Base-by-base conservation (phyloP, 2,329 filamentous ascomycete species). In the Plenodomus lindquistii region DNA sequence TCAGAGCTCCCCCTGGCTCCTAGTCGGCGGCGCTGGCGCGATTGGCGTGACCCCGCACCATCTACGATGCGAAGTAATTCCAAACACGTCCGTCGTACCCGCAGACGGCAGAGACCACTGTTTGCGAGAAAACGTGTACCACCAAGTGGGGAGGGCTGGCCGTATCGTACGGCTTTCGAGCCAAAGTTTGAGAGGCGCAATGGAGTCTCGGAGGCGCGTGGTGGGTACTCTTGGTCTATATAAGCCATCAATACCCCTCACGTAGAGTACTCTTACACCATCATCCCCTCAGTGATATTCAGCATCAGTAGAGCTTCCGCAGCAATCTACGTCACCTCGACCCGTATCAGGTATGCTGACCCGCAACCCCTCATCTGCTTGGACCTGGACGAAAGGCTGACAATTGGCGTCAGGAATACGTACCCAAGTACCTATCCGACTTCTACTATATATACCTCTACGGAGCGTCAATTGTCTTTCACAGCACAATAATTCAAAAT, bases 401-500 rank as follows among this genome's bases (percentile, higher is more conserved):
- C 57, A 54, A 48, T 54, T 57, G 39, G 35, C 55, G 57, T 67
- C 60, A 67, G 62, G 56, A 57, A 54, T 44, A 63, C 59, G 59
- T 62, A 60, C 54, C 44, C 24, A 50, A 42, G 51, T 56, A 49
- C 51, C 50, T 49, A 50, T 43, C 40, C 37, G 41, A 39, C 44
- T 51, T 53, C 55, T 54, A 40, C 49, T 62, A 68, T 59, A 63
- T 61, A 64, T 59, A 45, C 45, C 50, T 50, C 50, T 46, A 41
- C 46, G 40, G 48, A 59, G 50, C 55, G 46, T 49, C 44, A 54
- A 55, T 49, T 59, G 42, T 55, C 43, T 50, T 44, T 46, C 39
- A 55, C 54, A 52, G 46, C 54, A 50, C 46, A 50, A 54, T 51
- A 56, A 57, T 51, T 72, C 72, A 84, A 70, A 63, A 79, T 79